phyloP scores from a whole-genome alignment of 2,329 filamentous ascomycete species.

The Chrysosporium keratinophilum region DNA sequence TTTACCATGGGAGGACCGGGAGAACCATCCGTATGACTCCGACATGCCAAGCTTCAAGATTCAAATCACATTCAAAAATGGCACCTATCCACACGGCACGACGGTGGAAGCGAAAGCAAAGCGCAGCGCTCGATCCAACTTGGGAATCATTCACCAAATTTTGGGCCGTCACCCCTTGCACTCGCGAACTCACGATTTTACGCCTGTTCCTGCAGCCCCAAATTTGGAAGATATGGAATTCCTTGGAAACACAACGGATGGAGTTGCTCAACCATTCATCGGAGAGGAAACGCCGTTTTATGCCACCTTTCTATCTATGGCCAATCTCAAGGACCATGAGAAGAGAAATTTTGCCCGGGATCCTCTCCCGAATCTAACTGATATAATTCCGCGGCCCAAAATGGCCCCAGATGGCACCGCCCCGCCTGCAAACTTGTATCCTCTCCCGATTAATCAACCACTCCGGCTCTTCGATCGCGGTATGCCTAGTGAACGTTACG shows the following conservation, averaged over 20 bases:
- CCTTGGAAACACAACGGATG: conserved; percentile 75
- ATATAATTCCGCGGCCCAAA: conserved; percentile 53
- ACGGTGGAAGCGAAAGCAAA: conserved; percentile 36
- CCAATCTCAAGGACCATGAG: conserved; percentile 22
- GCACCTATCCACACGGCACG: conserved; percentile 51
- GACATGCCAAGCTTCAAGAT: conserved; percentile 70
- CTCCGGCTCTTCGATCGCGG: conserved; percentile 78
- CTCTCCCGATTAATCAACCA: conserved; percentile 59
- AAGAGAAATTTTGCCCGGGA: conserved; percentile 10
- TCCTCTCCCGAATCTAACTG: conserved; percentile 39
- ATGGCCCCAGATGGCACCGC: conserved; percentile 60
- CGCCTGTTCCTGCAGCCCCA: conserved; percentile 40
- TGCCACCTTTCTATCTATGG: conserved; percentile 54
- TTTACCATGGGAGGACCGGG: conserved; percentile 66
- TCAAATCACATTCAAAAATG: conserved; percentile 56
- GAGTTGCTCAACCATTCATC: conserved; percentile 56
- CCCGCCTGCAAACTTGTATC: conserved; percentile 60
- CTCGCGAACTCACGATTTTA: conserved; percentile 27
- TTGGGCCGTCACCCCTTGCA: not conserved
- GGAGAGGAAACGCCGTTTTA: conserved; percentile 86
- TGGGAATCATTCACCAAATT: not conserved
- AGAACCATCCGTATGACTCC: conserved; percentile 51
- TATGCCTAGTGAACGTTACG: conserved; percentile 72
- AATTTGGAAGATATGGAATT: conserved; percentile 62
- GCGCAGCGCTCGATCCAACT: not conserved